Evolutionary conservation across 768 basidiomycete species (phyloP).

Genomic region (Atractiella rhizophila): DNA sequence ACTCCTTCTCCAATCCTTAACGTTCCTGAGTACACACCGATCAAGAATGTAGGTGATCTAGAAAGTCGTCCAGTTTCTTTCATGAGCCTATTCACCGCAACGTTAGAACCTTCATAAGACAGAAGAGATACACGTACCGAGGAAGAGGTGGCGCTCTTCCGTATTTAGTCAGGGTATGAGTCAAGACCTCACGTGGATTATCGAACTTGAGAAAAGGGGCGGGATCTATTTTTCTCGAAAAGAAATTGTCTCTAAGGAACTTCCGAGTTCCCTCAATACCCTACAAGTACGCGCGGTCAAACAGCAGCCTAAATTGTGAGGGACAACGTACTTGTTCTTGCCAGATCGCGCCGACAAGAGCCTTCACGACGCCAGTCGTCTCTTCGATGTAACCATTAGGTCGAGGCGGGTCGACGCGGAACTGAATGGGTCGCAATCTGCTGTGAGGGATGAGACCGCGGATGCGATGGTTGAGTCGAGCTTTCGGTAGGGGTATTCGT

Average conservation of each 20-base stretch:
- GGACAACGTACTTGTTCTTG: slow-evolving; percentile 40
- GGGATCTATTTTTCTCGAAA: slow-evolving; percentile 60
- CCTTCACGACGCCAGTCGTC: slow-evolving; percentile 59
- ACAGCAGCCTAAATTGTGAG: not conserved
- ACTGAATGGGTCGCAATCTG: no score
- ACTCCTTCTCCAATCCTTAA: slow-evolving; percentile 75
- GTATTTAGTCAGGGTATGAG: slow-evolving; percentile 46
- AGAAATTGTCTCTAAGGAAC: slow-evolving; percentile 72
- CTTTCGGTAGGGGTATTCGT: no score
- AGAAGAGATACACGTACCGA: slow-evolving; percentile 27
- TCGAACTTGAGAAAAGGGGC: slow-evolving; percentile 51
- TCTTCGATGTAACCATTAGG: no score
- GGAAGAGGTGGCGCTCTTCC: slow-evolving; percentile 40
- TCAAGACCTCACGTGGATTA: slow-evolving; percentile 52
- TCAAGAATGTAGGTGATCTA: slow-evolving; percentile 75
- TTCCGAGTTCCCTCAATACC: slow-evolving; percentile 52
- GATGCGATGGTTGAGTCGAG: no score
- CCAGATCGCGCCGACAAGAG: slow-evolving; percentile 68
- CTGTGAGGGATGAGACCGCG: no score
- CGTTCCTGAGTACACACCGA: slow-evolving; percentile 72
- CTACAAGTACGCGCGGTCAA: slow-evolving; percentile 11
- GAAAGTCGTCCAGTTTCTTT: slow-evolving; percentile 81
- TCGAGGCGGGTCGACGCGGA: no score
- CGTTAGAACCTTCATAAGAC: not conserved
- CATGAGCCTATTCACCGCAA: slow-evolving; percentile 32